phyloP scores from a whole-genome alignment of 1,284 basidiomycete genomes.

The Sporisorium iseilematis-ciliati region DNA sequence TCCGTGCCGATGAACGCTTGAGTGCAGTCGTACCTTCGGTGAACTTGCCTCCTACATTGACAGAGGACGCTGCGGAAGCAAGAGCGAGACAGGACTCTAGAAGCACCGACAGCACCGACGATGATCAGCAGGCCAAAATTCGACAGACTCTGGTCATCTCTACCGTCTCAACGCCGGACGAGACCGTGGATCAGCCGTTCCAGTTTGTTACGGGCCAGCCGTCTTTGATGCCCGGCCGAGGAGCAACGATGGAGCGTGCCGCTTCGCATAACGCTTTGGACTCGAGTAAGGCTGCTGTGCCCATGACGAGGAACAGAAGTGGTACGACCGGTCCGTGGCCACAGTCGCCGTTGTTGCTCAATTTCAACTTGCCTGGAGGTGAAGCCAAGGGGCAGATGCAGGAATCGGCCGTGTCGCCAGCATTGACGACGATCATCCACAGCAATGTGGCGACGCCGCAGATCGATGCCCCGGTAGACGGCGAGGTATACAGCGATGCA shows the following conservation, averaged over 20 bases:
- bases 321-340: slow-evolving; percentile 51
- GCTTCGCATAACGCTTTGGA: slow-evolving; percentile 19
- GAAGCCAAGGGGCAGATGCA: not conserved
- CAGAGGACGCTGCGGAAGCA: slow-evolving; percentile 4
- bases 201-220: slow-evolving; percentile 25
- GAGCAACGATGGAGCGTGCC: slow-evolving; percentile 19
- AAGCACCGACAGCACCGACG: slow-evolving; percentile 32
- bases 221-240: slow-evolving; percentile 14
- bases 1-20: slow-evolving; percentile 35
- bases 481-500: not conserved
- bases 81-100: slow-evolving; percentile 38
- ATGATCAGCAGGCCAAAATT: slow-evolving; percentile 15
- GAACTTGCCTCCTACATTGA: not conserved
- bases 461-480: not conserved
- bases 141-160: slow-evolving; percentile 40
- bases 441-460: slow-evolving; percentile 28
- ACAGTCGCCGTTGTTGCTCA: slow-evolving; percentile 46
- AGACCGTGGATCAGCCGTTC: slow-evolving; percentile 21
- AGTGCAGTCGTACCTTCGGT: slow-evolving; percentile 11
- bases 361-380: slow-evolving; percentile 3
- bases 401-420: slow-evolving; percentile 22
- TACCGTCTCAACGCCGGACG: slow-evolving; percentile 37
- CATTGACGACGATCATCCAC: slow-evolving; percentile 37
- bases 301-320: slow-evolving; percentile 42
- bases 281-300: slow-evolving; percentile 5